Conservation (phyloP, 768 basidiomycete species). For the Pleurotus tuoliensis region DNA sequence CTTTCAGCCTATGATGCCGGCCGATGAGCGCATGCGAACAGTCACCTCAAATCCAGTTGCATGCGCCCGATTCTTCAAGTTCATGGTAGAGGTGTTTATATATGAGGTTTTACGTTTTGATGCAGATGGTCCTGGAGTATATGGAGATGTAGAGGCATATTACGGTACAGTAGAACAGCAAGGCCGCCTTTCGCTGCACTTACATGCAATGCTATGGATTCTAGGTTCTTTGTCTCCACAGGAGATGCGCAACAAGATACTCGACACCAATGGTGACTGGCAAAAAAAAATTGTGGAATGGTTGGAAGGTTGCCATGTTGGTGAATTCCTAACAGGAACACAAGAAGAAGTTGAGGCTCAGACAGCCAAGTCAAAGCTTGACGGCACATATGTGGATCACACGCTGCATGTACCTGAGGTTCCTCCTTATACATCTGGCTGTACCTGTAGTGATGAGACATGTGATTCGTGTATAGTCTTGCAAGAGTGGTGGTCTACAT, state of each 20-base stretch:
- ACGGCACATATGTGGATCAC: slow-evolving; percentile 15
- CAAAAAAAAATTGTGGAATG: slow-evolving; percentile 17
- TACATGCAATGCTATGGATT: slow-evolving; percentile 35
- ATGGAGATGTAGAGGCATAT: slow-evolving; percentile 25
- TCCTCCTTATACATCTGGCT: slow-evolving; percentile 15
- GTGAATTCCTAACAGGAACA: slow-evolving; percentile 25
- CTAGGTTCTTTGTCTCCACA: slow-evolving; percentile 20
- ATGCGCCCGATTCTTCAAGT: slow-evolving; percentile 28
- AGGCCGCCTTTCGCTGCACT: slow-evolving; percentile 30
- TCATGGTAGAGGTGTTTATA: slow-evolving; percentile 25
- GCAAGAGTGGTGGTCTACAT: slow-evolving; percentile 16
- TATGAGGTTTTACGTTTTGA: slow-evolving; percentile 22
- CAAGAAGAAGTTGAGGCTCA: slow-evolving; percentile 17
- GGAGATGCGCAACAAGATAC: slow-evolving; percentile 23
- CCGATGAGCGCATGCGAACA: slow-evolving; percentile 6
- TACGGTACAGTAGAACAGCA: slow-evolving; percentile 40
- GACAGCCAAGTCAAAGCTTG: neutral
- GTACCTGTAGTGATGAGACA: slow-evolving; percentile 6
- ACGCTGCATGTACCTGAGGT: slow-evolving; percentile 18
- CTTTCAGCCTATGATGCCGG: slow-evolving; percentile 15
- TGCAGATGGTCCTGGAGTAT: slow-evolving; percentile 19
- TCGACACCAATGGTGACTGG: neutral
- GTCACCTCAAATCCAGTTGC: slow-evolving; percentile 22
- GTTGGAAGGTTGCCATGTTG: slow-evolving; percentile 20
- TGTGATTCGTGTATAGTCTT: slow-evolving; percentile 7